Base-by-base conservation (phyloP, 2,329 filamentous ascomycete species). In the Westerdykella aurantiaca region DNA sequence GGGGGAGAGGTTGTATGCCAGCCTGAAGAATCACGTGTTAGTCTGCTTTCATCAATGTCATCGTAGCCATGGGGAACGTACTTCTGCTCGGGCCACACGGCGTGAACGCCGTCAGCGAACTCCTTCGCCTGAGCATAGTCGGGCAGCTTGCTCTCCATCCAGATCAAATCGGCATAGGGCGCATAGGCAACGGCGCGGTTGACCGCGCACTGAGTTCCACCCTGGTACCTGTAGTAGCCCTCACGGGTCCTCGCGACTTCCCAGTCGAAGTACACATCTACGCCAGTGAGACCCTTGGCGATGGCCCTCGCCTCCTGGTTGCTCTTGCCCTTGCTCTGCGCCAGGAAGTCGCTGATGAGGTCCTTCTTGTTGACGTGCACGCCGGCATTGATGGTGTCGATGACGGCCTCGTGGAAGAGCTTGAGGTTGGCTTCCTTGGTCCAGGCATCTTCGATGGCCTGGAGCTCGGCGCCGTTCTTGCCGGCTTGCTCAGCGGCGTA, bases 131-230 rank as follows among this genome's bases (percentile, higher is more conserved):
- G 93, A 39, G 78, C 77, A 68, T 77, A 97, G 68, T 97, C 91
- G 37, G 93, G 93, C 55, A 95, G 77, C 74, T 95, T 96, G 74
- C 85, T 91, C 80, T 98, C 93, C 93, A 98, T 98, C 93, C 93
- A 98, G 70, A 98, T 95, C 67, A 94, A 82, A 63, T 97, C 91
- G 50, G 85, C 86, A 72, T 94, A 95, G 2, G 93, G 91, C 0
- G 88, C 91, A 64, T 94, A 97, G 5, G 91, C 88, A 46, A 95
- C 73, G 29, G 90, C 91, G 38, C 91, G 82, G 77, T 93, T 94
- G 66, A 97, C 75, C 47, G 90, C 89, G 68, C 87, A 95, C 69
- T 89, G 83, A 61, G 87, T 95, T 47, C 93, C 93, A 48, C 93
- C 93, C 70, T 88, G 79, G 66, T 96, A 85, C 50, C 93, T 79